phyloP scores from a whole-genome alignment of 164 flowering plant species.

The Nymphaea thermarum region DNA sequence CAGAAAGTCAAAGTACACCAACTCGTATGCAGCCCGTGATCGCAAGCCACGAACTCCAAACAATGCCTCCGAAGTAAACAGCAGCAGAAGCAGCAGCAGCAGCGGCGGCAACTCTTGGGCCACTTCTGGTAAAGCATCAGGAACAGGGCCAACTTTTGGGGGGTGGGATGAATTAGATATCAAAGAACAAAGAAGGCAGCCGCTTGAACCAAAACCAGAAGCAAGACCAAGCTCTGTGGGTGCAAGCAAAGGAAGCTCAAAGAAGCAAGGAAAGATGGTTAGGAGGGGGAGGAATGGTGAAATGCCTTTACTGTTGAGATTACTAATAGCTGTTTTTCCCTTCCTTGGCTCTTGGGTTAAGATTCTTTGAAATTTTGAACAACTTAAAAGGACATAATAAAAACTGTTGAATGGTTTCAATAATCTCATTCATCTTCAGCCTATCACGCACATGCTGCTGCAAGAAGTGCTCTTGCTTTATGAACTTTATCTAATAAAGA shows the following conservation, averaged over 20 bases:
- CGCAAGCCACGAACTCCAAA: slow-evolving; percentile 8
- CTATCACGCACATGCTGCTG: background rate
- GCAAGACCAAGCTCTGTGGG: slow-evolving; percentile 4
- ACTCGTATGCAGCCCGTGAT: slow-evolving; percentile 6
- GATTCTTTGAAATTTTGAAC: slow-evolving; percentile 17
- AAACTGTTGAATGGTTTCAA: background rate
- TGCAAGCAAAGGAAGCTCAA: background rate
- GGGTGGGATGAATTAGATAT: slow-evolving; percentile 88
- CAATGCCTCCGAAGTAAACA: slow-evolving; percentile 10
- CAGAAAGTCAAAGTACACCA: slow-evolving; percentile 23
- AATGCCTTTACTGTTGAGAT: slow-evolving; percentile 49
- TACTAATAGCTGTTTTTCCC: slow-evolving; percentile 67
- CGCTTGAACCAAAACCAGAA: slow-evolving; percentile 2
- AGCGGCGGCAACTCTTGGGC: slow-evolving; percentile 44
- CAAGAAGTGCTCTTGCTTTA: background rate
- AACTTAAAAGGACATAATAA: background rate
- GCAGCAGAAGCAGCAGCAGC: slow-evolving; percentile 11
- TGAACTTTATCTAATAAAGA: background rate
- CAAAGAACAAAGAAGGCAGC: slow-evolving; percentile 9
- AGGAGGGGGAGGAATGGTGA: slow-evolving; percentile 23
- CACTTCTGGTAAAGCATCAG: slow-evolving; percentile 21
- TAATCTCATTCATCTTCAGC: background rate
- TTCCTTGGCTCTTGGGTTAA: slow-evolving; percentile 71
- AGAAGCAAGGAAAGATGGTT: slow-evolving; percentile 27
- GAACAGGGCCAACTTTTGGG: slow-evolving; percentile 33